Conservation (phyloP, 2,329 filamentous ascomycete genomes). For the Lasiodiplodia sp. region DNA sequence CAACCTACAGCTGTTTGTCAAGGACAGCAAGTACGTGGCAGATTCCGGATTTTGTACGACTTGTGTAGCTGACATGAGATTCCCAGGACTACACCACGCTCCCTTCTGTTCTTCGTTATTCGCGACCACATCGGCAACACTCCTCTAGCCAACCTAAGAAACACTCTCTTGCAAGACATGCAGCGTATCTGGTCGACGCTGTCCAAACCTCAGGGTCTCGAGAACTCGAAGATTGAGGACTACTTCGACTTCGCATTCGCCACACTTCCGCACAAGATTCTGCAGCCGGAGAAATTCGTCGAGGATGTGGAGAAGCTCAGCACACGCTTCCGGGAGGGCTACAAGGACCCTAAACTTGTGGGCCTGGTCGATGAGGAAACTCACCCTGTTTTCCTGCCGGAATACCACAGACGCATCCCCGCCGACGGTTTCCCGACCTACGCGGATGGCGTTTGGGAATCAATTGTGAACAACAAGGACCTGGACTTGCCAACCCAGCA, state of each 20-base stretch:
- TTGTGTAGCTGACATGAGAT: conserved; percentile 21
- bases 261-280: conserved; percentile 92
- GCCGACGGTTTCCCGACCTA: conserved; percentile 97
- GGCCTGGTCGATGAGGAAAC: conserved; percentile 73
- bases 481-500: conserved; percentile 96
- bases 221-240: conserved; percentile 88
- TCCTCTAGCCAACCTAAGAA: conserved; percentile 86
- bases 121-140: conserved; percentile 95
- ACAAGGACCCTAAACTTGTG: conserved; percentile 70
- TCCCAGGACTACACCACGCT: conserved; percentile 79
- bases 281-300: conserved; percentile 91
- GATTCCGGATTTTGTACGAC: not conserved
- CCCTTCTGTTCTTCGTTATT: conserved; percentile 97
- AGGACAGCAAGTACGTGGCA: conserved; percentile 81
- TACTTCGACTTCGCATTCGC: conserved; percentile 99
- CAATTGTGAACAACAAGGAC: conserved; percentile 99
- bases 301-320: conserved; percentile 81
- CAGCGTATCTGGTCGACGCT: conserved; percentile 91
- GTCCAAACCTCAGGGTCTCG: conserved; percentile 87
- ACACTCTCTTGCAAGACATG: conserved; percentile 88
- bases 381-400: conserved; percentile 84
- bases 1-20: conserved; percentile 94
- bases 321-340: conserved; percentile 81
- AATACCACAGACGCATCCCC: conserved; percentile 94
- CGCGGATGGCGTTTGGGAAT: conserved; percentile 94